Conservation (phyloP, 345 rosid genomes). For the Eucalyptus regnans region DNA sequence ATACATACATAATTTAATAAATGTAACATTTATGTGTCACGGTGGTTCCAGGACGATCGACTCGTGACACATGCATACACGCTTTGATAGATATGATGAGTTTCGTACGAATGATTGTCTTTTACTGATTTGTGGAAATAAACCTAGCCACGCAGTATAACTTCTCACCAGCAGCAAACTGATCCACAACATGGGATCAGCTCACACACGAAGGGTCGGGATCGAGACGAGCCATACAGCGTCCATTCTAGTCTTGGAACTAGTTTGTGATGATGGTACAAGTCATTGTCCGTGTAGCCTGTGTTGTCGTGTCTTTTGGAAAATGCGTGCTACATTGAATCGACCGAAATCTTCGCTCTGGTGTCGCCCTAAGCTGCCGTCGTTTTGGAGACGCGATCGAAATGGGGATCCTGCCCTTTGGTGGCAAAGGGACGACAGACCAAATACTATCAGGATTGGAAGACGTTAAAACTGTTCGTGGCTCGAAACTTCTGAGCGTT, state of each 20-base stretch:
- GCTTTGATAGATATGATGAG: background rate
- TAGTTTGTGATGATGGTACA: background rate
- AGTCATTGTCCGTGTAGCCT: background rate
- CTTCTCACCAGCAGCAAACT: background rate
- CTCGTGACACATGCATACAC: background rate
- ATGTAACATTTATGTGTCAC: no score
- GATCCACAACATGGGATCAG: background rate
- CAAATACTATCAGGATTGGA: background rate
- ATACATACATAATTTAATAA: no score
- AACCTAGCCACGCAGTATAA: background rate
- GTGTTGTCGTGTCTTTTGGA: background rate
- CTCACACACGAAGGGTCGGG: background rate
- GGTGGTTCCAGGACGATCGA: no score
- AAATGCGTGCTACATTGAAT: background rate
- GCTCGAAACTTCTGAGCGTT: background rate
- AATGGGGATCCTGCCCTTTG: background rate
- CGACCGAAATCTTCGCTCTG: background rate
- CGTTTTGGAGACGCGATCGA: background rate
- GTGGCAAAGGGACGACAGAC: background rate
- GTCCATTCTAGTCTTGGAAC: background rate
- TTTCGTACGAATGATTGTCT: background rate
- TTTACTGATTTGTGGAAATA: background rate
- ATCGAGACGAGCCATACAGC: background rate
- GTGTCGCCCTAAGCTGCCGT: background rate
- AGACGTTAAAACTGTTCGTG: background rate